Base-by-base conservation (phyloP, 179 eudicot genomes). In the Beta macrorhiza region DNA sequence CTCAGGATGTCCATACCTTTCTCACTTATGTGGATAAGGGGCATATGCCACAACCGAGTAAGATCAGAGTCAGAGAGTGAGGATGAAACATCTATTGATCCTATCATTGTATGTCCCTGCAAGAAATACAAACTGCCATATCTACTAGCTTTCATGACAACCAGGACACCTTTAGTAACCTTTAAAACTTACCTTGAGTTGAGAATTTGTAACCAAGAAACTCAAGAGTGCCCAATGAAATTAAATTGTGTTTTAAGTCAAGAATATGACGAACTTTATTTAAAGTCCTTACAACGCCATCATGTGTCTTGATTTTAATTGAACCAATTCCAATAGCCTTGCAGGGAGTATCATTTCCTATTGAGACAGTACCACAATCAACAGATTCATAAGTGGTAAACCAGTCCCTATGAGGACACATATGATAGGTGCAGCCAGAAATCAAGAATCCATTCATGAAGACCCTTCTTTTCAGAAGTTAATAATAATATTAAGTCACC, bases 171-270 rank as follows among this genome's bases (percentile, higher is more conserved):
- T 56, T 29, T 74, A 12, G 14, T 29, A 13, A 56, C 78, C 44
- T 74, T 57, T 13, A 74, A 32, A 32, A 74, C 65, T 29, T 51
- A 74, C 47, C 78, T 56, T 74, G 9, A 74, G 51, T 49, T 19
- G 65, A 56, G 52, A 55, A 74, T 29, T 32, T 74, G 11, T 53
- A 74, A 20, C 65, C 65, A 56, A 56, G 3, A 55, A 49, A 74
- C 22, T 74, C 65, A 56, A 57, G 78, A 25, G 52, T 15, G 22
- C 78, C 78, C 51, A 75, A 42, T 19, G 67, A 75, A 37, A 74
- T 58, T 5, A 74, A 44, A 42, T 74, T 74, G 8, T 3, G 20
- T 74, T 74, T 56, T 10, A 74, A 56, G n/a, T 55, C 49, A 45
- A 47, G 64, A 13, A 3, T 19, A 61, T 56, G 45, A 53, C 47